A percentile compares a stretch with the other conserved stretches of the same genome.
These are phyloP conservation scores for Spiromastix sp. DNA, from an alignment of 2,329 filamentous ascomycete genomes.

Conservation along the genomic window DNA sequence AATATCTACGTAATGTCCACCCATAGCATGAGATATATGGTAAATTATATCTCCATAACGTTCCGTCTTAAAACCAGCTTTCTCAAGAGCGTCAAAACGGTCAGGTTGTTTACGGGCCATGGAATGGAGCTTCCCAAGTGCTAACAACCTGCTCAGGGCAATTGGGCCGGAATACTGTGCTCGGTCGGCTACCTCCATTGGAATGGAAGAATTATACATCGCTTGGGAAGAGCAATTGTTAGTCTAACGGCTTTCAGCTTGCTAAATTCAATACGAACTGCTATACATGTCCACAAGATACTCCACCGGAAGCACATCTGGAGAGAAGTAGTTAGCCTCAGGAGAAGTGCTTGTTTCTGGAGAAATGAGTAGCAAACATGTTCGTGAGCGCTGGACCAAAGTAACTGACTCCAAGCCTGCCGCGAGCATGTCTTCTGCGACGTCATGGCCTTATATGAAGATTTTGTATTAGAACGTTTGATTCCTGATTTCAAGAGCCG, in stretches of 20 bases:
- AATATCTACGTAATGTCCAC: constrained; percentile 41
- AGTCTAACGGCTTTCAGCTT: no score
- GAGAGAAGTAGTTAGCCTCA: no score
- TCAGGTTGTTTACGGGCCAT: constrained; percentile 24
- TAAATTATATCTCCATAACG: constrained; percentile 25
- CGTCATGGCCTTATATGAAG: constrained; percentile 28
- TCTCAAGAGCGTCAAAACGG: constrained; percentile 31
- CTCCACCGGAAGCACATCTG: no score
- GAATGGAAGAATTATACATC: constrained; percentile 13
- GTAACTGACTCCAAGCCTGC: constrained; percentile 34
- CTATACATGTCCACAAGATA: no score
- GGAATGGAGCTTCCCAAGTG: constrained; percentile 21
- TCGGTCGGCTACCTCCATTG: constrained; percentile 13
- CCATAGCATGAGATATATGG: constrained; percentile 33
- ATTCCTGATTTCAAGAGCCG: neutral
- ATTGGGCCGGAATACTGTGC: constrained; percentile 16
- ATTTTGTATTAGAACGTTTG: neutral
- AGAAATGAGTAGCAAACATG: constrained; percentile 18
- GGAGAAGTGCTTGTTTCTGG: no score
- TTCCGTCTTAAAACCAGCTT: constrained; percentile 34
- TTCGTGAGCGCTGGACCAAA: constrained; percentile 36
- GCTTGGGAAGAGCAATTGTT: no score
- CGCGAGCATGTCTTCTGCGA: constrained; percentile 38
- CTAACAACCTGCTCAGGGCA: constrained; percentile 16
- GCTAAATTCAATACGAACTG: no score